Conservation (phyloP, 2,329 filamentous ascomycete genomes). For the Colletotrichum graminicola region DNA sequence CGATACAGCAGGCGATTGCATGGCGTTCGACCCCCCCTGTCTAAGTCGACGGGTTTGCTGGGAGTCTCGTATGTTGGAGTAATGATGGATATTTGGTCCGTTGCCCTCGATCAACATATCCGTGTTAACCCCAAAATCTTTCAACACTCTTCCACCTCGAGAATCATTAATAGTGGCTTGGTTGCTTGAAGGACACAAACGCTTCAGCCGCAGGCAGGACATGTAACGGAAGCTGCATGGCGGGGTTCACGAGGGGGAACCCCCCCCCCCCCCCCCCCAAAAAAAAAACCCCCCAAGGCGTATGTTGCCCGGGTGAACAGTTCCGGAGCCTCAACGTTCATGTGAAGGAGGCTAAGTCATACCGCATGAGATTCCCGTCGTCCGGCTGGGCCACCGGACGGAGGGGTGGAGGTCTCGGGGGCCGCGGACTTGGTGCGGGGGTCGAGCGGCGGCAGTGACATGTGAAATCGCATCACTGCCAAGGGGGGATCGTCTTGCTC, state of each 20-base stretch:
- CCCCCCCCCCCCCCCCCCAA: no score
- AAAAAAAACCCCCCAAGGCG: no score
- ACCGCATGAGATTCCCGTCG: slow-evolving; percentile 19
- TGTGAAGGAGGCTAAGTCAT: slow-evolving; percentile 23
- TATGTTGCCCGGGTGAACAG: neutral
- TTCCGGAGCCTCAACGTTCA: neutral
- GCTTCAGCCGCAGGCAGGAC: neutral
- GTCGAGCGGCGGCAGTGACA: neutral
- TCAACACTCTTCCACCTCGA: neutral
- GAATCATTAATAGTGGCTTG: no score
- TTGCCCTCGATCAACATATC: no score
- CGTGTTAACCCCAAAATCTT: neutral
- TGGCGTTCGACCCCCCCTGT: neutral
- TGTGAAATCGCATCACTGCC: slow-evolving; percentile 13
- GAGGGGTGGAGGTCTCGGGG: slow-evolving; percentile 13
- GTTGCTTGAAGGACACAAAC: neutral
- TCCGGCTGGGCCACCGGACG: slow-evolving; percentile 8
- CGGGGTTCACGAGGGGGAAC: neutral
- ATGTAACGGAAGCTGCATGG: no score
- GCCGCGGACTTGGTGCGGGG: neutral
- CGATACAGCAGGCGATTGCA: neutral
- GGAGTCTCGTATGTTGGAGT: neutral
- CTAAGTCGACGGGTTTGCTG: neutral
- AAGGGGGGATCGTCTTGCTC: neutral
- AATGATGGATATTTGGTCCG: neutral